These are phyloP conservation scores for Cardamine chenopodiifolia DNA, from an alignment of 345 rosid genomes.

Conservation along the genomic window DNA sequence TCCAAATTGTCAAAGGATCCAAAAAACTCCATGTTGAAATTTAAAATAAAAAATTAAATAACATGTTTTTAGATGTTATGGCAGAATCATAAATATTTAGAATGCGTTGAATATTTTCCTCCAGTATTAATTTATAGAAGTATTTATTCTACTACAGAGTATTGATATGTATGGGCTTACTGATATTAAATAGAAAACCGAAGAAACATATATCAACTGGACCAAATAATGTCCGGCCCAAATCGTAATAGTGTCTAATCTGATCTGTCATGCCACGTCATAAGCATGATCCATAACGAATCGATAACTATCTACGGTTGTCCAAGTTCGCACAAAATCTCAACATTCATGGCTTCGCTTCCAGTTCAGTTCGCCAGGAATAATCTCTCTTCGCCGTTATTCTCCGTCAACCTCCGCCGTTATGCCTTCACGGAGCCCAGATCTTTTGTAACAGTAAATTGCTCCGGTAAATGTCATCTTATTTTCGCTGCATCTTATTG, in stretches of 20 bases:
- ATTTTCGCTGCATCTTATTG: background rate
- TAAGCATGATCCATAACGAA: slow-evolving; percentile 39
- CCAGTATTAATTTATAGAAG: too few relatives aligned
- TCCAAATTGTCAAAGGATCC: too few relatives aligned
- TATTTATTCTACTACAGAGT: too few relatives aligned
- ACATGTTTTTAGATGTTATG: too few relatives aligned
- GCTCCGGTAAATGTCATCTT: slow-evolving; percentile 50
- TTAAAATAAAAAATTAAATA: too few relatives aligned
- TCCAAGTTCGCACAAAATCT: background rate
- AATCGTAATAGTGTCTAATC: background rate
- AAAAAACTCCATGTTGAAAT: too few relatives aligned
- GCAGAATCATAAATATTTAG: too few relatives aligned
- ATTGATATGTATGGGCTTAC: background rate
- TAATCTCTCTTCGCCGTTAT: slow-evolving; percentile 21
- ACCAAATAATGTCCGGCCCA: background rate
- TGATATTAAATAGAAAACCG: background rate
- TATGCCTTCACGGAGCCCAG: slow-evolving; percentile 27
- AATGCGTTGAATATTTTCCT: too few relatives aligned
- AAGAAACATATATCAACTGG: background rate
- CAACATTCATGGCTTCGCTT: slow-evolving; percentile 51
- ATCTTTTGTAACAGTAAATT: slow-evolving; percentile 44
- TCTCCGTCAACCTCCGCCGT: slow-evolving; percentile 35
- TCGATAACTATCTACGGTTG: slow-evolving; percentile 44
- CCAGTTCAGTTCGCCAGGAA: slow-evolving; percentile 46
- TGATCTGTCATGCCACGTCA: slow-evolving; percentile 50